Conservation (phyloP, 2,329 filamentous ascomycete genomes). For the Pseudogymnoascus sp. region DNA sequence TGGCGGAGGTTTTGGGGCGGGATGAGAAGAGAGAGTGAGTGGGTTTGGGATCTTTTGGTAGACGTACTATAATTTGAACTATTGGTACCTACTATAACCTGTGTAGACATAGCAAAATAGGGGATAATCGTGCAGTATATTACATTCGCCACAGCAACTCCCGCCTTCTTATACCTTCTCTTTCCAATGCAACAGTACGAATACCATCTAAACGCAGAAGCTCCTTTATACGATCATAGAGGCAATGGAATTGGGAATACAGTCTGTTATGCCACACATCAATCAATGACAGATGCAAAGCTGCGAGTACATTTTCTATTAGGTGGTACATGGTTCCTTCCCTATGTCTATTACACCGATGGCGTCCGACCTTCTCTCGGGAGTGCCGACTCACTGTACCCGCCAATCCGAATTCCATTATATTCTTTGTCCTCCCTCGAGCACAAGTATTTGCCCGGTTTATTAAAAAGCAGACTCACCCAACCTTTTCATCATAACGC, state of each 20-base stretch:
- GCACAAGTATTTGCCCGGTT: neutral
- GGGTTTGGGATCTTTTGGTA: neutral
- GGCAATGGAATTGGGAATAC: too few relatives aligned
- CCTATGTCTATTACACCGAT: too few relatives aligned
- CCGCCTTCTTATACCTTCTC: too few relatives aligned
- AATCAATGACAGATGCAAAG: too few relatives aligned
- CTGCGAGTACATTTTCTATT: too few relatives aligned
- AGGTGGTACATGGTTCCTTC: too few relatives aligned
- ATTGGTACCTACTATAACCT: neutral
- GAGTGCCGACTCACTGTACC: neutral
- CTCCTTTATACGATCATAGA: too few relatives aligned
- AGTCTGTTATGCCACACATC: too few relatives aligned
- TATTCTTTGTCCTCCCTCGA: neutral
- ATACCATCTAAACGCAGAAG: too few relatives aligned
- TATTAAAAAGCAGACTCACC: neutral
- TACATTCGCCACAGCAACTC: neutral
- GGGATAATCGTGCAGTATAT: neutral
- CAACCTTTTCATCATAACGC: neutral
- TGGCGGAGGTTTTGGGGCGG: neutral
- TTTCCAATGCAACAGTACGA: too few relatives aligned
- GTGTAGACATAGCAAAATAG: neutral
- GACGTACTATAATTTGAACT: neutral
- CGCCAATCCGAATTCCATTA: neutral
- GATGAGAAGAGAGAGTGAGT: constrained; percentile 1
- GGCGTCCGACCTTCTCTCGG: too few relatives aligned